Evolutionary conservation across 495 filamentous ascomycete species (phyloP).

Genomic region (Ramalina intermedia): DNA sequence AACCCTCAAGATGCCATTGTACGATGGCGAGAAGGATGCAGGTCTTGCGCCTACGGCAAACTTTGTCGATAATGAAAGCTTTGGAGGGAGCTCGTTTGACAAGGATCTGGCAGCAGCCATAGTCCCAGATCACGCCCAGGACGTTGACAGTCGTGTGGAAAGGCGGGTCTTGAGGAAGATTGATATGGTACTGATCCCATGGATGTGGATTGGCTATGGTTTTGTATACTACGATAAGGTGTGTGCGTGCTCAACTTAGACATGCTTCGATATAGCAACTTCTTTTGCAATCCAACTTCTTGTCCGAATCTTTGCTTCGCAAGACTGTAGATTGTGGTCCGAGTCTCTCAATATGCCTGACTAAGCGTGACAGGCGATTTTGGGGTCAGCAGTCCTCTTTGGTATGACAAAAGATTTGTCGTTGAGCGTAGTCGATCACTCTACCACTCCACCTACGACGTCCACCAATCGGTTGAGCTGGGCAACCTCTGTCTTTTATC

Average conservation of each 20-base stretch:
- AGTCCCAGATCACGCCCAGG: slow-evolving; percentile 35
- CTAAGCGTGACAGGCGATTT: slow-evolving; percentile 39
- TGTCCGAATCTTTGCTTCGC: background rate
- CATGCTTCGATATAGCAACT: background rate
- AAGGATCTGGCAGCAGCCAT: slow-evolving; percentile 34
- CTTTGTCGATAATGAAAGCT: background rate
- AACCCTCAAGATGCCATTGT: too few relatives aligned
- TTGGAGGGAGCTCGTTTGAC: slow-evolving; percentile 11
- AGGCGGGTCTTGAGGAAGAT: slow-evolving; percentile 54
- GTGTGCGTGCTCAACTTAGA: slow-evolving; percentile 1
- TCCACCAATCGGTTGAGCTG: slow-evolving; percentile 52
- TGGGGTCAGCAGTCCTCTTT: slow-evolving; percentile 57
- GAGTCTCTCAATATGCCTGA: too few relatives aligned
- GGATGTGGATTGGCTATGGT: slow-evolving; percentile 57
- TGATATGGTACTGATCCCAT: slow-evolving; percentile 53
- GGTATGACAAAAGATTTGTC: slow-evolving; percentile 58
- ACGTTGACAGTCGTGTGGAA: slow-evolving; percentile 37
- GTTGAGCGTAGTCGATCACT: slow-evolving; percentile 36
- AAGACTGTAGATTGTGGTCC: too few relatives aligned
- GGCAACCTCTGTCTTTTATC: slow-evolving; percentile 70
- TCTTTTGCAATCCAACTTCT: background rate
- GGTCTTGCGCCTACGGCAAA: background rate
- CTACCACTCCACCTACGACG: slow-evolving; percentile 37
- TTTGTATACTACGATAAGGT: slow-evolving; percentile 70
- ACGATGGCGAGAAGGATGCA: background rate